phyloP scores from a whole-genome alignment of 2,329 filamentous ascomycete genomes.

The Graphilbum fragrans region DNA sequence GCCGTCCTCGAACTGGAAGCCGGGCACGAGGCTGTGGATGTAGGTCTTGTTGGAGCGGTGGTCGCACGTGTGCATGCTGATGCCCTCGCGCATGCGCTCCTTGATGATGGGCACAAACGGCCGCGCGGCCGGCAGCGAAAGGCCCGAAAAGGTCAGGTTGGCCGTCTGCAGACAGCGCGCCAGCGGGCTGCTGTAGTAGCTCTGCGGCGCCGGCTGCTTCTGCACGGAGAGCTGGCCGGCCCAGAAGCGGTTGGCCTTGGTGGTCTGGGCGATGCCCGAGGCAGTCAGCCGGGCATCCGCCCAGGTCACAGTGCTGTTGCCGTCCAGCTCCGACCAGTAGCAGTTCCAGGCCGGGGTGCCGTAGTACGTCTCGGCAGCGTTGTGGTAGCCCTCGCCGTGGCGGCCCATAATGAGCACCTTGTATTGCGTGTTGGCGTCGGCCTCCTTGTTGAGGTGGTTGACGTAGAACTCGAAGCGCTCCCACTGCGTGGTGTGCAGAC shows the following conservation, averaged over 20 bases:
- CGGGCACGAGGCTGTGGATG: constrained; percentile 39
- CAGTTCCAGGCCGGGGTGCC: constrained; percentile 58
- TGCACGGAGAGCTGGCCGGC: no score
- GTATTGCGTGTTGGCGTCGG: no score
- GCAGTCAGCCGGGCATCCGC: constrained; percentile 50
- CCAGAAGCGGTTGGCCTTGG: constrained; percentile 47
- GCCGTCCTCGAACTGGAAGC: constrained; percentile 43
- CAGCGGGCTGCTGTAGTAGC: constrained; percentile 55
- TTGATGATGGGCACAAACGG: constrained; percentile 50
- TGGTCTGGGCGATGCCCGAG: constrained; percentile 43
- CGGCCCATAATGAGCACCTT: constrained; percentile 57
- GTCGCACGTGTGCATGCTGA: constrained; percentile 59
- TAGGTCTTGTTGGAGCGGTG: constrained; percentile 40
- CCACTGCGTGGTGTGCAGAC: no score
- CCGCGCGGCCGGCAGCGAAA: constrained; percentile 35
- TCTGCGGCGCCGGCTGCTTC: no score
- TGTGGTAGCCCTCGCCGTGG: constrained; percentile 57
- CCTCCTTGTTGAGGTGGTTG: no score
- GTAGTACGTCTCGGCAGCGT: constrained; percentile 51
- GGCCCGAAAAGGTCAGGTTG: constrained; percentile 43
- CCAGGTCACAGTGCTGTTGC: constrained; percentile 52
- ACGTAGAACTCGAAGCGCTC: no score
- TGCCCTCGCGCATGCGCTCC: constrained; percentile 52
- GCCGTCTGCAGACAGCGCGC: constrained; percentile 52
- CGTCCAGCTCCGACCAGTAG: constrained; percentile 54